A percentile compares a stretch with the other conserved stretches of the same genome.
Conservation (phyloP, 2,329 filamentous ascomycete genomes). For the Colletotrichum sp. region DNA sequence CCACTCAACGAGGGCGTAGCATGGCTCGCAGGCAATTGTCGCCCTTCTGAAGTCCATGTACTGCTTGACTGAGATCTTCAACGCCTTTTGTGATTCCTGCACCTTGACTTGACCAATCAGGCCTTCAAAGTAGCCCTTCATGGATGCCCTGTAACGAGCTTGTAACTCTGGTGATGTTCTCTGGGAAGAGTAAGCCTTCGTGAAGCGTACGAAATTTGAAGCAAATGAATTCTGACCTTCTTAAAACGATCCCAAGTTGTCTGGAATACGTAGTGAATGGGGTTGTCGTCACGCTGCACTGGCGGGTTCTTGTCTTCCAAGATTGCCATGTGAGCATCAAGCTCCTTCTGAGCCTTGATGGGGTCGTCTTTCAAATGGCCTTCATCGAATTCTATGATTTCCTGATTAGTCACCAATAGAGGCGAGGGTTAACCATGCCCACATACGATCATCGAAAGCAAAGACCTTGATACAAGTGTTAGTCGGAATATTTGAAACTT, state of each 20-base stretch:
- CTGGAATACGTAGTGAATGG: neutral
- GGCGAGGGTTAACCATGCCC: neutral
- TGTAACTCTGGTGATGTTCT: neutral
- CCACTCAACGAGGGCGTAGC: neutral
- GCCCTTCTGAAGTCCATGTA: neutral
- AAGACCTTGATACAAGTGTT: neutral
- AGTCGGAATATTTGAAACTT: neutral
- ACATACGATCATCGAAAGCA: neutral
- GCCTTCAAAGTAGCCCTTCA: neutral
- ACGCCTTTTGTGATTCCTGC: neutral
- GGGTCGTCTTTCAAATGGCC: neutral
- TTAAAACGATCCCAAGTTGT: neutral
- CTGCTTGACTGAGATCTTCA: neutral
- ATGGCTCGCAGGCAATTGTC: neutral
- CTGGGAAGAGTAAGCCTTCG: neutral
- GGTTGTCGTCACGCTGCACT: neutral
- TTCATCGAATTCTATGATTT: neutral
- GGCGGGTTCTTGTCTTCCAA: neutral
- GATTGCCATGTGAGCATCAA: neutral
- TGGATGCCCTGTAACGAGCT: neutral
- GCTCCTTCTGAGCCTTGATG: neutral
- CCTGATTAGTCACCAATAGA: neutral
- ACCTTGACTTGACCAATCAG: neutral
- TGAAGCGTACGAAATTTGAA: neutral
- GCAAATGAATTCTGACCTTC: neutral